A percentile compares a stretch with the other conserved stretches of the same genome.
Conservation (phyloP, 1,139 yeast genomes). For the Geotrichum restrictum region DNA sequence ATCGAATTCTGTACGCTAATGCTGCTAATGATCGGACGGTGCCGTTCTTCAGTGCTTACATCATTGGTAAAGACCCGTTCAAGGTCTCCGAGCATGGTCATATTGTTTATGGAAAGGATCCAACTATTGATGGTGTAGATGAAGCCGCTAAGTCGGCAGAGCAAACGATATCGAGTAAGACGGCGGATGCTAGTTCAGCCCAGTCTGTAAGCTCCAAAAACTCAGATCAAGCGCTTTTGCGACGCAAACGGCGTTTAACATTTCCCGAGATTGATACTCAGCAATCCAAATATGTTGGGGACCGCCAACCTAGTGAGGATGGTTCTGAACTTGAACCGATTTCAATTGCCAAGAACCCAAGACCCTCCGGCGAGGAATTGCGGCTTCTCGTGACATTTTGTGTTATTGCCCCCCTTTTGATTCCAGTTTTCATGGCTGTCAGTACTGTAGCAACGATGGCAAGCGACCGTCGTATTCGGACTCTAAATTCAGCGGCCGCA, state of each 20-base stretch:
- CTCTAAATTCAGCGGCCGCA: slow-evolving; percentile 12
- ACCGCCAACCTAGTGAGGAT: slow-evolving; percentile 16
- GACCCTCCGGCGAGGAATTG: slow-evolving; percentile 14
- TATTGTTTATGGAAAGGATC: slow-evolving; percentile 19
- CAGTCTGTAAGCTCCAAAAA: too few relatives aligned
- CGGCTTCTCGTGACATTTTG: slow-evolving; percentile 24
- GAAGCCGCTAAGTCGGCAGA: too few relatives aligned
- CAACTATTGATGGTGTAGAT: too few relatives aligned
- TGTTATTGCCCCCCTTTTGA: slow-evolving; percentile 27
- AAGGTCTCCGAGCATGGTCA: slow-evolving; percentile 30
- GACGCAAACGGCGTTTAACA: slow-evolving; percentile 15
- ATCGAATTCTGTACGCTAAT: slow-evolving; percentile 64
- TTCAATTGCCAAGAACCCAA: background rate
- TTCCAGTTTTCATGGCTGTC: slow-evolving; percentile 29
- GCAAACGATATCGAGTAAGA: too few relatives aligned
- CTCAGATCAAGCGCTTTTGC: slow-evolving; percentile 6
- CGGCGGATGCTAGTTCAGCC: too few relatives aligned
- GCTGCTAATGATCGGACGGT: slow-evolving; percentile 69
- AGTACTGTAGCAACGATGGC: slow-evolving; percentile 28
- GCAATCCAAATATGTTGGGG: slow-evolving; percentile 24
- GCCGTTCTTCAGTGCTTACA: slow-evolving; percentile 52
- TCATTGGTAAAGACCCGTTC: slow-evolving; percentile 49
- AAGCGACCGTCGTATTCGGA: slow-evolving; percentile 27
- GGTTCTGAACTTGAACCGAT: slow-evolving; percentile 20
- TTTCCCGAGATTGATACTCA: slow-evolving; percentile 31